Percentiles rank a stretch among this genome's conserved stretches.
These are phyloP conservation scores for Shiraia bambusicola DNA, from an alignment of 2,329 filamentous ascomycete genomes.

Conservation along the genomic window DNA sequence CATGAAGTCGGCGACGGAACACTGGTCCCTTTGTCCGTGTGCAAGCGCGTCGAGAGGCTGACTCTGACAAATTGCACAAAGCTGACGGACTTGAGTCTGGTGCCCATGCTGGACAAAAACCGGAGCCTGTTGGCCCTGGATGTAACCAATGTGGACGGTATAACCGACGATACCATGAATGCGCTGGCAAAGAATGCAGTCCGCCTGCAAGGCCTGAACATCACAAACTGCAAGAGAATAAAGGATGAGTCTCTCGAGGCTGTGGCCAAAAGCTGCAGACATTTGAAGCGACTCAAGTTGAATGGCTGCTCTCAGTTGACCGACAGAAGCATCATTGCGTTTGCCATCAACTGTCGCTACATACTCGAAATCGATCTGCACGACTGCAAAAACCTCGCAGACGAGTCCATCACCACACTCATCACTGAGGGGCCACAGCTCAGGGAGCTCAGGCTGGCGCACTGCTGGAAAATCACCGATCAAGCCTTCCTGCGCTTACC, in stretches of 20 bases:
- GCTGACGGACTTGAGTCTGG: constrained; percentile 81
- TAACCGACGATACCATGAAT: constrained; percentile 79
- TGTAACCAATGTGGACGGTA: constrained; percentile 75
- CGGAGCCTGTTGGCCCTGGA: constrained; percentile 83
- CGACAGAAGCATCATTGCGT: constrained; percentile 78
- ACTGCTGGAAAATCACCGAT: constrained; percentile 83
- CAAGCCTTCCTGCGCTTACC: constrained; percentile 82
- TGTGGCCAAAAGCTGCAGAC: constrained; percentile 78
- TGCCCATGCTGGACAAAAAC: constrained; percentile 76
- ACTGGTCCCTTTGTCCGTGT: constrained; percentile 75
- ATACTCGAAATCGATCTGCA: constrained; percentile 96
- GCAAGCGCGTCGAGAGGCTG: constrained; percentile 87
- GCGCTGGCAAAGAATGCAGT: constrained; percentile 79
- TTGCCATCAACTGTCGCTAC: constrained; percentile 84
- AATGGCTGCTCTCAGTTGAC: constrained; percentile 88
- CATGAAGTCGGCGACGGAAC: constrained; percentile 85
- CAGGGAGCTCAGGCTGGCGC: constrained; percentile 85
- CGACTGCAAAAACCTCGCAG: constrained; percentile 77
- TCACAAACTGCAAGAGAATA: constrained; percentile 80
- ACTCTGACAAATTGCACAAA: constrained; percentile 88
- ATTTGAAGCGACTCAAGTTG: constrained; percentile 91
- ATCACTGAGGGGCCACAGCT: constrained; percentile 76
- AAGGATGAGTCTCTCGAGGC: constrained; percentile 82
- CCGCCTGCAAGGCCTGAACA: constrained; percentile 87
- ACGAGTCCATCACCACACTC: constrained; percentile 78